Evolutionary conservation across 495 filamentous ascomycete genomes (phyloP).

Genomic region (Oidiodendron maius): DNA sequence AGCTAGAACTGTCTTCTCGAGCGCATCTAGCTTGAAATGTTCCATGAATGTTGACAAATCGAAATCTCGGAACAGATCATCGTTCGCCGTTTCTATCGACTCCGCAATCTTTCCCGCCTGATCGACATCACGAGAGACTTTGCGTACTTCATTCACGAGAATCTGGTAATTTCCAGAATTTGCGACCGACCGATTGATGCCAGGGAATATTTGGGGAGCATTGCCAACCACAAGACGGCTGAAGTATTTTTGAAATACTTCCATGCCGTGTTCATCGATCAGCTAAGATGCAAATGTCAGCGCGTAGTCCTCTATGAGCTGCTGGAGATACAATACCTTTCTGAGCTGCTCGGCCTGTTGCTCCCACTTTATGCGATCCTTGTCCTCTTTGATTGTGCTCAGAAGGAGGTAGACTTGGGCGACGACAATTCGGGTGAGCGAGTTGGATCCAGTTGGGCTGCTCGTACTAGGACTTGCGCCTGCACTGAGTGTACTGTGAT

Average conservation of each 20-base stretch:
- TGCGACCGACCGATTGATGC: constrained; percentile 59
- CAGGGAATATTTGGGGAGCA: constrained; percentile 79
- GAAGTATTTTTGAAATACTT: constrained; percentile 90
- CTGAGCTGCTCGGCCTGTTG: constrained; percentile 82
- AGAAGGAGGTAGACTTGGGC: constrained; percentile 92
- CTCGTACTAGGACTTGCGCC: constrained; percentile 59
- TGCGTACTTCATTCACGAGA: constrained; percentile 77
- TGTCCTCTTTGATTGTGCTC: constrained; percentile 86
- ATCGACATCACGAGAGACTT: constrained; percentile 69
- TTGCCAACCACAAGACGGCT: constrained; percentile 79
- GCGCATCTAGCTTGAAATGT: constrained; percentile 84
- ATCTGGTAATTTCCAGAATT: constrained; percentile 76
- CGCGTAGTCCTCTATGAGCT: neutral
- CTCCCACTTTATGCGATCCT: constrained; percentile 92
- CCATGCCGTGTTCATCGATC: constrained; percentile 94
- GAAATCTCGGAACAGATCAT: constrained; percentile 90
- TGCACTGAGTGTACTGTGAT: constrained; percentile 43
- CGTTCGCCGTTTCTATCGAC: constrained; percentile 74
- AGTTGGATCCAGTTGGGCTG: constrained; percentile 57
- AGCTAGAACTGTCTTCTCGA: constrained; percentile 83
- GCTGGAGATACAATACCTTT: constrained; percentile 52
- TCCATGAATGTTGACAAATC: constrained; percentile 88
- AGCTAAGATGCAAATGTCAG: constrained; percentile 47
- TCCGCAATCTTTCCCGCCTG: constrained; percentile 89
- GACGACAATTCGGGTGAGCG: constrained; percentile 79